Evolutionary conservation across 805 yeast genomes (phyloP).

Genomic region (Starmerella bombicola): DNA sequence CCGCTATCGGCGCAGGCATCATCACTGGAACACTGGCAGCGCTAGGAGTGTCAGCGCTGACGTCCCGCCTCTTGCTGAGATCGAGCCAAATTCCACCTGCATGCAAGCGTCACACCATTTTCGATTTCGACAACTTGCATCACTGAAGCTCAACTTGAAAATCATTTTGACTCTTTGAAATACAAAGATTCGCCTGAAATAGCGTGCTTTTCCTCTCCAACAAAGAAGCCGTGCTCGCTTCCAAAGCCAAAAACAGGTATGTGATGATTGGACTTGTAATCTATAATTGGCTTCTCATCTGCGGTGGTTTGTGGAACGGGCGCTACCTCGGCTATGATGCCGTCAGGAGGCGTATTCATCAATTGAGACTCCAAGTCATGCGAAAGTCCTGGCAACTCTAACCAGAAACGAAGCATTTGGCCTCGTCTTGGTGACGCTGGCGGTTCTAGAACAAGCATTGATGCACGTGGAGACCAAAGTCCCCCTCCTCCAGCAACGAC

Average conservation of each 20-base stretch:
- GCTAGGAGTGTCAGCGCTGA: constrained; percentile 4
- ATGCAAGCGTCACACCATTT: constrained; percentile 1
- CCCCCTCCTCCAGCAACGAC: constrained; percentile 70
- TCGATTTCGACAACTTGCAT: constrained; percentile 9
- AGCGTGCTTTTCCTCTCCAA: constrained; percentile 24
- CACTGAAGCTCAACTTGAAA: too few relatives aligned
- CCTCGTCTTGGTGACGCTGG: constrained; percentile 38
- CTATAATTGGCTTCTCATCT: constrained; percentile 16
- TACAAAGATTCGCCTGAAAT: constrained; percentile 24
- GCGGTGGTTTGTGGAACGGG: constrained; percentile 22
- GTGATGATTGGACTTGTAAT: constrained; percentile 16
- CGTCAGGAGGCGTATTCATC: constrained; percentile 9
- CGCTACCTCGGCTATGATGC: constrained; percentile 23
- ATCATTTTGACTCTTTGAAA: too few relatives aligned
- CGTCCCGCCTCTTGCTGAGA: neutral
- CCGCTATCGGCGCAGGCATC: constrained; percentile 8
- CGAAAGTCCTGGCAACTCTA: constrained; percentile 13
- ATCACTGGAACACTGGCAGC: constrained; percentile 4
- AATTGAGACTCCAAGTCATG: constrained; percentile 19
- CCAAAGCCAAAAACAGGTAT: constrained; percentile 26
- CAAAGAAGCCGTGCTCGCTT: constrained; percentile 26
- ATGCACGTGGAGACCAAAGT: constrained; percentile 60
- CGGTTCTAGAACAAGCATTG: constrained; percentile 53
- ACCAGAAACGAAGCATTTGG: constrained; percentile 35
- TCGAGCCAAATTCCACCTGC: constrained; percentile 1